Base-by-base conservation (phyloP, 306 rosid species). In the Ceratonia siliqua region DNA sequence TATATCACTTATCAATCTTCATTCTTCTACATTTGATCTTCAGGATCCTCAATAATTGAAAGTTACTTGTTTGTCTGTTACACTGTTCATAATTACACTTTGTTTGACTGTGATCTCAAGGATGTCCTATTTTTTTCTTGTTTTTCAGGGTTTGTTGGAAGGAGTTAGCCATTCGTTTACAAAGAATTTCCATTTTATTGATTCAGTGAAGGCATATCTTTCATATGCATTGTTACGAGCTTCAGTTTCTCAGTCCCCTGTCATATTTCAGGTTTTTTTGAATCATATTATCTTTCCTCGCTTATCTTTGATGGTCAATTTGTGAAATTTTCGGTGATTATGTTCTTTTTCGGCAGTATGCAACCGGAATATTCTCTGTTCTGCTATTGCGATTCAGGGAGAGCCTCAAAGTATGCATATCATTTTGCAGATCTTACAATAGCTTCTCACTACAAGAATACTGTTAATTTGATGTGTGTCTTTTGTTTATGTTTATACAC, bases 151-250 rank as follows among this genome's bases (percentile, higher is more conserved):
- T 78, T 87, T 95, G 71, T 87, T 95, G 84, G 99, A 95, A 79
- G 98, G 99, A 63, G 99, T 95, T 76, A 91, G 92, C 70, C 95
- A 95, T 76, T 79, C 92, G 69, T 95, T 92, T 85, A 95, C 98
- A 28, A 90, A 92, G 83, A 89, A 92, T 85, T 92, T 92, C 79
- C 97, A 95, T 85, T 95, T 95, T 81, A 95, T 95, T 77, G 99
- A 95, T 78, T 92, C 99, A n/a, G 99, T 95, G 85, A 95, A 95
- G 88, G 99, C 99, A 43, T 95, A 90, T 85, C 97, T 95, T 79
- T 95, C 99, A 50, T 95, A 95, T 83, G 99, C 97, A 35, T 78
- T 95, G 75, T 76, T 95, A 81, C 91, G 98, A 77, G 97, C 99
- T 85, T 90, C 97, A 78, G 96, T 95, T 82, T 90, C 98, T 24